A percentile compares a stretch with the other conserved stretches of the same genome.
phyloP scores from a whole-genome alignment of 2,329 filamentous ascomycete species.

The Ustulina deusta region DNA sequence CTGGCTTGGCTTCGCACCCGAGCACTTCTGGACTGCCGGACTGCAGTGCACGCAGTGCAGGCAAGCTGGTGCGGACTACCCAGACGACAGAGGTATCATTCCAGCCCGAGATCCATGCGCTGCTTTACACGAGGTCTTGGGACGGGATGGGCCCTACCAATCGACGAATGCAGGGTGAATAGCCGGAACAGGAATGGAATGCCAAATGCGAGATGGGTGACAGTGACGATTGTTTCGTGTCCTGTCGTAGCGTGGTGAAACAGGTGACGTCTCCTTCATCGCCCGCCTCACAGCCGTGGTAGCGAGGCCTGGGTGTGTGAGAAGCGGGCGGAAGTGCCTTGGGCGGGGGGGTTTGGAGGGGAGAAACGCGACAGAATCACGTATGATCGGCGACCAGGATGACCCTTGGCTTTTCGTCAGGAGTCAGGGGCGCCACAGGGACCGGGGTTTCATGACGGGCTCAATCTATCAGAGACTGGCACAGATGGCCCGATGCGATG shows the following conservation, averaged over 20 bases:
- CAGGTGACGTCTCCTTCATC: conserved; percentile 28
- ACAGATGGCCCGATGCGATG: conserved; percentile 28
- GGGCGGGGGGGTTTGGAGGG: not conserved
- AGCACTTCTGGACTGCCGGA: not conserved
- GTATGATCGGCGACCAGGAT: conserved; percentile 46
- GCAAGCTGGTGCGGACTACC: not conserved
- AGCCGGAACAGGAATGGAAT: conserved; percentile 6
- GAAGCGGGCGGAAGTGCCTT: not conserved
- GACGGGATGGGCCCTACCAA: not conserved
- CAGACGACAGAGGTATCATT: conserved; percentile 8
- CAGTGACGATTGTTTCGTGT: conserved; percentile 26
- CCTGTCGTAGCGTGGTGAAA: conserved; percentile 30
- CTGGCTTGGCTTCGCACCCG: conserved; percentile 24
- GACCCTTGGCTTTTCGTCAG: conserved; percentile 23
- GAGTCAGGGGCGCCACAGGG: conserved; percentile 34
- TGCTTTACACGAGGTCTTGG: not conserved
- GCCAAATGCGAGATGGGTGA: conserved; percentile 11
- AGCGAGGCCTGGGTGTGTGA: not conserved
- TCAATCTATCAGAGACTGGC: conserved; percentile 44
- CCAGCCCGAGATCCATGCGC: not conserved
- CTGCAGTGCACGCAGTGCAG: not conserved
- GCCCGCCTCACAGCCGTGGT: not conserved
- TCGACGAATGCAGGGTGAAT: conserved; percentile 26
- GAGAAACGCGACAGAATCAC: conserved; percentile 20
- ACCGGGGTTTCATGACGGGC: conserved; percentile 17